Base-by-base conservation (phyloP, 2,329 filamentous ascomycete genomes). In the Chrysoporthe puriensis region DNA sequence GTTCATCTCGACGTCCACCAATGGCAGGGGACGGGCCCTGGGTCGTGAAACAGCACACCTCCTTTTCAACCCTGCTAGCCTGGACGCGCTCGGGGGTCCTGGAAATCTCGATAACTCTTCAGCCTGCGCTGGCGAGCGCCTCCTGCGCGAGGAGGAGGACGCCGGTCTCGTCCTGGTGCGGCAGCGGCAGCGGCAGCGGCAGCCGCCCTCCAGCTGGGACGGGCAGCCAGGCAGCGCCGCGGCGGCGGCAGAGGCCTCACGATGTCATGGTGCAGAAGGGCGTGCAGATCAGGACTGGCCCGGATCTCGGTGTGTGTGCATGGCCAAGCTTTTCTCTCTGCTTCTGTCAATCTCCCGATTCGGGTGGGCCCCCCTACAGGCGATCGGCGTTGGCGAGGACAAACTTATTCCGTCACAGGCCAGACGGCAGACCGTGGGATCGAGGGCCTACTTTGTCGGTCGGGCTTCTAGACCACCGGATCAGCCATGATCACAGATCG, bases 41-140 rank as follows among this genome's bases (percentile, higher is more conserved):
- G 67, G 54, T 59, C 59, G 44, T 69, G 67, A 69, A 69, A 69
- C 67, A 66, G 42, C 44, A 43, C 63, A 52, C 59, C 63, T 66
- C 67, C 63, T 69, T 69, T 69, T 66, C 63, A 16, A 40, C 50
- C 66, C 63, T 62, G 63, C 58, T 57, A 58, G 58, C 34, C 34
- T 13, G 26, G 32, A 54, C 50, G 26, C 26, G 11, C 50, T 13
- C 6, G 16, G 34, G 26, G 54, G 54, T 57, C 54, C 34, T 40
- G 54, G 54, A 57, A 57, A 57, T 57, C 54, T 57, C 54, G 54
- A 57, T 34, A 57, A 13, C 14, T 13, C 54, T 57, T 46, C 59
- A 61, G 59, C 43, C 42, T 48, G 26, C 43, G 16, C 59, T 3
- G 50, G 50, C 50, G 26, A 52, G 26, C n/a, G 21, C 48, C 7